Conservation (phyloP, 2,329 filamentous ascomycete species). For the Penicillium sp. region DNA sequence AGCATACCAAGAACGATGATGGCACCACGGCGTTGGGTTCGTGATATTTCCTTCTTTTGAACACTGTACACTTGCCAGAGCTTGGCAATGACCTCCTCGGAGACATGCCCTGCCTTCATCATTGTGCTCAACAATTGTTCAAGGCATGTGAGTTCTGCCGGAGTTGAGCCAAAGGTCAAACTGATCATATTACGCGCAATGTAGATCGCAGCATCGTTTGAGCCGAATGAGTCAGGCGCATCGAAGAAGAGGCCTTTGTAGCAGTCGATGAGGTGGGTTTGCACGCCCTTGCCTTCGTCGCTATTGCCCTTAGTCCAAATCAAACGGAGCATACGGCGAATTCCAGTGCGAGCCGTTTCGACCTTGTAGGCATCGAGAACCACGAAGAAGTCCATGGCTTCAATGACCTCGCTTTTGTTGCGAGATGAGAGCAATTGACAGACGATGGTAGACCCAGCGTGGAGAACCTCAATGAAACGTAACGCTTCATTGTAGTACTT, state of each 20-base stretch:
- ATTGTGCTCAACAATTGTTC: slow-evolving; percentile 94
- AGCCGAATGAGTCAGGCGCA: slow-evolving; percentile 77
- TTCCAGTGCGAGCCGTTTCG: slow-evolving; percentile 84
- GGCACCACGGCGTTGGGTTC: slow-evolving; percentile 79
- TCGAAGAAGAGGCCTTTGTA: slow-evolving; percentile 96
- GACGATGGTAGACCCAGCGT: slow-evolving; percentile 71
- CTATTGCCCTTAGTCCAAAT: slow-evolving; percentile 99
- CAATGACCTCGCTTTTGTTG: slow-evolving; percentile 98
- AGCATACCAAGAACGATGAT: slow-evolving; percentile 98
- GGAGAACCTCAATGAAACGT: slow-evolving; percentile 85
- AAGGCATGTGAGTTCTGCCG: slow-evolving; percentile 88
- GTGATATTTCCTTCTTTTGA: slow-evolving; percentile 87
- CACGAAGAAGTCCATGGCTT: slow-evolving; percentile 98
- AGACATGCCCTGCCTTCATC: slow-evolving; percentile 89
- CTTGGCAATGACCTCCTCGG: slow-evolving; percentile 80
- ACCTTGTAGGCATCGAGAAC: slow-evolving; percentile 94
- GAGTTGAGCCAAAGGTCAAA: slow-evolving; percentile 89
- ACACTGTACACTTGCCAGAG: slow-evolving; percentile 97
- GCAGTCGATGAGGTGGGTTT: slow-evolving; percentile 92
- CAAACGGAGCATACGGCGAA: slow-evolving; percentile 87
- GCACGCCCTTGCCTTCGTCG: slow-evolving; percentile 96
- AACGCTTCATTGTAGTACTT: slow-evolving; percentile 92
- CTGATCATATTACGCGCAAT: slow-evolving; percentile 98
- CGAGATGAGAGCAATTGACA: slow-evolving; percentile 85
- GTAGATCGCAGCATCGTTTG: slow-evolving; percentile 90